A percentile compares a stretch with the other conserved stretches of the same genome.
These are phyloP conservation scores for Amphibolis antarctica DNA, from an alignment of 106 monocot genomes.

Conservation along the genomic window DNA sequence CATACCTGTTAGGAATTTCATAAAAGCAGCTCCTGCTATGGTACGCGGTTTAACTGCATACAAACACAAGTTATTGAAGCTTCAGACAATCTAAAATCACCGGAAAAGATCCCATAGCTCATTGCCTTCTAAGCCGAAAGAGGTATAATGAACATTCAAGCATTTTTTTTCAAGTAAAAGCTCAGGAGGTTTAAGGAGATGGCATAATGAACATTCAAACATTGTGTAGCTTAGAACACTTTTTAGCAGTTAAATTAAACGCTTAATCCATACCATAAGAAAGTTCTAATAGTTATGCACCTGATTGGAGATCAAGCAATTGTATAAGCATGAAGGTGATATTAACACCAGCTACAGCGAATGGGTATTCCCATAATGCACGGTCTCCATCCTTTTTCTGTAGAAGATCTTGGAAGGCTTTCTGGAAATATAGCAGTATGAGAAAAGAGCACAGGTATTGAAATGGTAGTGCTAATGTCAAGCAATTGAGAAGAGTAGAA, in stretches of 20 bases:
- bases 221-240: too few relatives aligned
- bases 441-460: not conserved
- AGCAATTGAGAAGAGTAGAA: too few relatives aligned
- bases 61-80: not conserved
- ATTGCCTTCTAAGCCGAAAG: too few relatives aligned
- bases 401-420: slow-evolving; percentile 60
- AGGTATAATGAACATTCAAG: too few relatives aligned
- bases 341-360: slow-evolving; percentile 88
- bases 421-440: slow-evolving; percentile 16
- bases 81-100: not conserved
- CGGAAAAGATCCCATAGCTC: too few relatives aligned
- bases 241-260: too few relatives aligned
- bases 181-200: too few relatives aligned
- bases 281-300: slow-evolving; percentile 6
- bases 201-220: too few relatives aligned
- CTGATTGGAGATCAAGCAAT: slow-evolving; percentile 72
- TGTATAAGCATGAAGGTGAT: slow-evolving; percentile 97
- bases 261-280: not conserved
- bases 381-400: slow-evolving; percentile 70
- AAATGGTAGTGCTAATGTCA: not conserved
- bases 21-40: slow-evolving; percentile 40
- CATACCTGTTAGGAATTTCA: slow-evolving; percentile 49
- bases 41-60: slow-evolving; percentile 46
- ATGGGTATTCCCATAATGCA: slow-evolving; percentile 87
- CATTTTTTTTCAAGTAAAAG: too few relatives aligned